Evolutionary conservation across 2,329 filamentous ascomycete genomes (phyloP).

Genomic region (Diaporthe longicolla): DNA sequence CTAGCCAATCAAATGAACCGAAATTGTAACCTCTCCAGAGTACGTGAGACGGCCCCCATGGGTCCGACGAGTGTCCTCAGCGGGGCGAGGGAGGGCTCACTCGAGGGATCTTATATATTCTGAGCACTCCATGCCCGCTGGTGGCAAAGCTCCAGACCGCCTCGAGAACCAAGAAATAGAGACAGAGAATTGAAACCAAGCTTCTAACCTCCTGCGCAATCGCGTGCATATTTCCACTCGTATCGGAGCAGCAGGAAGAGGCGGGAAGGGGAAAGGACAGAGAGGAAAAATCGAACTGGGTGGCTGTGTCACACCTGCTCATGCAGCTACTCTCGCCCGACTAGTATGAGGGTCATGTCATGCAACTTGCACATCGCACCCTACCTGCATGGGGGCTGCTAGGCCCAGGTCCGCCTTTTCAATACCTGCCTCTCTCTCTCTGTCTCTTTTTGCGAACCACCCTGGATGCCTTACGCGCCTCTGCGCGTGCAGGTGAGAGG

Average conservation of each 20-base stretch:
- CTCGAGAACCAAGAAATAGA: background rate
- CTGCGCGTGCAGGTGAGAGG: background rate
- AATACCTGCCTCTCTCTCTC: no score
- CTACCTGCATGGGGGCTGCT: background rate
- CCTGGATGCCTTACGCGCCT: constrained; percentile 16
- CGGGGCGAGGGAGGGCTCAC: background rate
- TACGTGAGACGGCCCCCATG: constrained; percentile 19
- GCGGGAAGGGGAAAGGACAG: background rate
- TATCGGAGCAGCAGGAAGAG: background rate
- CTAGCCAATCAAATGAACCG: constrained; percentile 23
- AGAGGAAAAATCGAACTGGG: background rate
- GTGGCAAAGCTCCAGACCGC: constrained; percentile 24
- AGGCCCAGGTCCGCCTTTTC: constrained; percentile 4
- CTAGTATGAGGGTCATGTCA: constrained; percentile 23
- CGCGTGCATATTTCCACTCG: background rate
- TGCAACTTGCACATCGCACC: background rate
- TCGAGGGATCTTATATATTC: background rate
- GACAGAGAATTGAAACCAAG: background rate
- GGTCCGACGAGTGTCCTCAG: background rate
- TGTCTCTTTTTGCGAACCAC: constrained; percentile 9
- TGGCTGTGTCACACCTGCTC: constrained; percentile 3
- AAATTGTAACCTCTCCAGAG: background rate
- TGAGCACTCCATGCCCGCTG: background rate
- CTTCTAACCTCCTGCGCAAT: background rate
- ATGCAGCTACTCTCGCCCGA: constrained; percentile 17